Conservation (phyloP, 768 basidiomycete species). For the Pisolithus albus region DNA sequence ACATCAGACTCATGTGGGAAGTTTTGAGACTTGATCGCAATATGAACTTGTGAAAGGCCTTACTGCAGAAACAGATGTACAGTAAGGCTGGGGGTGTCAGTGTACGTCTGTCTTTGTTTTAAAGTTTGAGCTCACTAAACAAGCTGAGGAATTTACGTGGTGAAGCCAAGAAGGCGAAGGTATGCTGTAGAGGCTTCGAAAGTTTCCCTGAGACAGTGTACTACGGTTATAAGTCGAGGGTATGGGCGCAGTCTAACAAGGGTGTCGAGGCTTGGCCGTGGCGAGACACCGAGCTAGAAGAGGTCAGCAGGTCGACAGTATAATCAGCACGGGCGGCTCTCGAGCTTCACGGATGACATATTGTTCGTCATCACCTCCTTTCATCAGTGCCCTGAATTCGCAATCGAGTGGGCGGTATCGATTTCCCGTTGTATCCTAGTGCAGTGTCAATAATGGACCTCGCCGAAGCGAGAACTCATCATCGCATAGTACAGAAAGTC, state of each 20-base stretch:
- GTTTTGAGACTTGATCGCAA: too few species aligned
- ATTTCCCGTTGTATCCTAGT: too few species aligned
- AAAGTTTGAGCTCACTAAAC: slow-evolving; percentile 47
- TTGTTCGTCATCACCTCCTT: too few species aligned
- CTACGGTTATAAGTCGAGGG: slow-evolving; percentile 45
- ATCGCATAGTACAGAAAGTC: too few species aligned
- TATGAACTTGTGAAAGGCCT: too few species aligned
- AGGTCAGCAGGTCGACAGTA: slow-evolving; percentile 58
- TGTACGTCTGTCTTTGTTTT: slow-evolving; percentile 78
- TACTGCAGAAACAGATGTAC: too few species aligned
- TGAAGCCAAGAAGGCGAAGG: slow-evolving; percentile 66
- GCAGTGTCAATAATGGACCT: too few species aligned
- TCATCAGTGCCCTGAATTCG: too few species aligned
- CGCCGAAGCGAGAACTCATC: too few species aligned
- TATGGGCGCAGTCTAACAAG: slow-evolving; percentile 73
- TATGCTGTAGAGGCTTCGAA: slow-evolving; percentile 19
- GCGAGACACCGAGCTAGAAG: slow-evolving; percentile 67
- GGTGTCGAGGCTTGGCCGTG: slow-evolving; percentile 58
- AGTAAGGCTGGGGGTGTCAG: slow-evolving; percentile 65
- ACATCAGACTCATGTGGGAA: too few species aligned
- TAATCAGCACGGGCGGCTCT: slow-evolving; percentile 60
- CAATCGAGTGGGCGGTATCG: too few species aligned
- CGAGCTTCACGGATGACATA: too few species aligned
- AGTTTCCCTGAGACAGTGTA: not conserved
- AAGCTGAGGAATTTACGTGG: slow-evolving; percentile 58